Conservation (phyloP, 495 filamentous ascomycete species). For the Trypethelium eluteriae region DNA sequence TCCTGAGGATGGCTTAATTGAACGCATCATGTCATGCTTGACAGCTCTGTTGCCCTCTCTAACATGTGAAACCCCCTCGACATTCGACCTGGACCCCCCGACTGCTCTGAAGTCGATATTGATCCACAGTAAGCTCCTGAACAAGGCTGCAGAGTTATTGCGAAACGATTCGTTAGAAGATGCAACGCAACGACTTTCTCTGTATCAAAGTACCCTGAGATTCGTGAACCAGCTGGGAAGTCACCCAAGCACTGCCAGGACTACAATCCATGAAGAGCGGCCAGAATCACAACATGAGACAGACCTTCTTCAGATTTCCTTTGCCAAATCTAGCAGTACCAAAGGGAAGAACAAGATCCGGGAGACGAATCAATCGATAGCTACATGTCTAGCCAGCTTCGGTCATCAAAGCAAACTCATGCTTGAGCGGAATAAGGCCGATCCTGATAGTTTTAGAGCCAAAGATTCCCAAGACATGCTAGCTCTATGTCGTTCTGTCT, state of each 20-base stretch:
- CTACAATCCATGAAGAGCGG: slow-evolving; percentile 22
- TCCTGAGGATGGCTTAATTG: slow-evolving; percentile 21
- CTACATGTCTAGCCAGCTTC: slow-evolving; percentile 26
- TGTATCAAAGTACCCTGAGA: slow-evolving; percentile 29
- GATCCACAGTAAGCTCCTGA: slow-evolving; percentile 26
- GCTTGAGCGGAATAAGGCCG: slow-evolving; percentile 17
- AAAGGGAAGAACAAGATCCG: slow-evolving; percentile 10
- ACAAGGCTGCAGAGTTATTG: slow-evolving; percentile 29
- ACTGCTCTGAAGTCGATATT: slow-evolving; percentile 25
- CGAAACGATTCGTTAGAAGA: slow-evolving; percentile 36
- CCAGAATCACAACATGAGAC: slow-evolving; percentile 18
- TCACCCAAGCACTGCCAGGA: slow-evolving; percentile 15
- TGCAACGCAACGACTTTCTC: slow-evolving; percentile 24
- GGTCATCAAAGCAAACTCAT: slow-evolving; percentile 30
- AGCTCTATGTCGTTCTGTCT: slow-evolving; percentile 15
- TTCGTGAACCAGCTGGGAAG: slow-evolving; percentile 23
- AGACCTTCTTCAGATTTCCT: slow-evolving; percentile 20
- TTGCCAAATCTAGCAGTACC: slow-evolving; percentile 3
- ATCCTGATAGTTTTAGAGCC: slow-evolving; percentile 21
- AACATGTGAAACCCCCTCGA: background rate
- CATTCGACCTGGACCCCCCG: slow-evolving; percentile 27
- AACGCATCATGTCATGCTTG: slow-evolving; percentile 17
- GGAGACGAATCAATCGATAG: slow-evolving; percentile 21
- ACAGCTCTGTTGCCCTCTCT: slow-evolving; percentile 21
- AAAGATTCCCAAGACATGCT: slow-evolving; percentile 25